Evolutionary conservation across 75 land plant genomes (phyloP).

Genomic region (Pseudotsuga menziesii): DNA sequence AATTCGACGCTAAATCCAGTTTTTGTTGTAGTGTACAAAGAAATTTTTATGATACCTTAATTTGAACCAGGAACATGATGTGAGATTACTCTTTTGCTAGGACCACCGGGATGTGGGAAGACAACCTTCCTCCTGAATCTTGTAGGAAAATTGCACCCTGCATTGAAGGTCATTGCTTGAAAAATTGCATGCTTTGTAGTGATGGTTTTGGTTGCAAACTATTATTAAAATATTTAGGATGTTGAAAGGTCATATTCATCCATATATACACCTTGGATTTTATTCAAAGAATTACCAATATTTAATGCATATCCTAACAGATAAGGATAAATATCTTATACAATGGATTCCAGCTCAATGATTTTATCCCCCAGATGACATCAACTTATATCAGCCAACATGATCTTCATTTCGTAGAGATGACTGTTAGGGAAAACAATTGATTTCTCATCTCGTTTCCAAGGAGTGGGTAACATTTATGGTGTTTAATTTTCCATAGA

Average conservation of each 20-base stretch:
- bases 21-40: too few species aligned
- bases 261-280: too few species aligned
- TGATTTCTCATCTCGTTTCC: slow-evolving; percentile 32
- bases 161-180: slow-evolving; percentile 6
- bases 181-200: background rate
- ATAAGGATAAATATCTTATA: slow-evolving; percentile 8
- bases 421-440: slow-evolving; percentile 42
- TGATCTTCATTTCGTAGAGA: slow-evolving; percentile 34
- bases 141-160: slow-evolving; percentile 15
- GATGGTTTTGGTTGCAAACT: too few species aligned
- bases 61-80: background rate
- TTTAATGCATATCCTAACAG: background rate
- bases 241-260: too few species aligned
- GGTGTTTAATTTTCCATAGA: too few species aligned
- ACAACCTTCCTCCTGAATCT: slow-evolving; percentile 15
- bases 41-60: too few species aligned
- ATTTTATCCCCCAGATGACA: slow-evolving; percentile 30
- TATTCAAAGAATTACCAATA: background rate
- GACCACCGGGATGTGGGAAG: slow-evolving; percentile 21
- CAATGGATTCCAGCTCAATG: slow-evolving; percentile 22
- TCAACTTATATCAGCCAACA: slow-evolving; percentile 38
- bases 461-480: slow-evolving; percentile 26
- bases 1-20: too few species aligned
- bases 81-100: slow-evolving; percentile 19
- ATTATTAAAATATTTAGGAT: too few species aligned